These are phyloP conservation scores for Pseudonitzschia delicatissima DNA, from an alignment of 108 stramenopile species.

Conservation along the genomic window DNA sequence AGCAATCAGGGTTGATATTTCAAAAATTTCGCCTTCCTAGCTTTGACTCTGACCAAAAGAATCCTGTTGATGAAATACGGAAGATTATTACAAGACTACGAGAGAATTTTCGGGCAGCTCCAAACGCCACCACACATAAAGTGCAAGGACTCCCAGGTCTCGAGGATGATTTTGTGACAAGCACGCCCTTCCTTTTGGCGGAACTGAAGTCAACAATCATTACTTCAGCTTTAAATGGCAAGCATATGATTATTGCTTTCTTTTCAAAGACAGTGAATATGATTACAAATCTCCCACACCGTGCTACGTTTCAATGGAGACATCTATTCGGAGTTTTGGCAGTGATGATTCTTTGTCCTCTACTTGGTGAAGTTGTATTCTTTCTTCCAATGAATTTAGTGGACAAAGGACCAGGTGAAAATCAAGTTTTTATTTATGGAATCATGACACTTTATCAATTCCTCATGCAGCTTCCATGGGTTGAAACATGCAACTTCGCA, in stretches of 20 bases:
- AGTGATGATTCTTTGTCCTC: conserved; percentile 9
- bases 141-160: background rate
- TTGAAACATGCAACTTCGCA: conserved; percentile 25
- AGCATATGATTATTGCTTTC: background rate
- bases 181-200: background rate
- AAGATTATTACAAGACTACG: background rate
- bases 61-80: background rate
- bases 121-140: background rate
- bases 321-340: conserved; percentile 4
- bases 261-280: background rate
- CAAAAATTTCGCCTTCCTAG: conserved; percentile 1
- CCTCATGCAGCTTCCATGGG: conserved; percentile 11
- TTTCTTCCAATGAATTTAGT: conserved; percentile 19
- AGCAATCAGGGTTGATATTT: background rate
- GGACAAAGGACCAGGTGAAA: conserved; percentile 14
- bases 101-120: conserved; percentile 2
- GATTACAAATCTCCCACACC: conserved; percentile 7
- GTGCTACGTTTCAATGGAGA: conserved; percentile 16
- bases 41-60: background rate
- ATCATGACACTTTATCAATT: conserved; percentile 15
- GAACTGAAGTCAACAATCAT: conserved; percentile 2
- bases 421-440: conserved; percentile 21
- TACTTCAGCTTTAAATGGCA: background rate
- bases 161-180: background rate
- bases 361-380: conserved; percentile 17